Conservation (phyloP, 768 basidiomycete species). For the Boletus vermiculosoides region DNA sequence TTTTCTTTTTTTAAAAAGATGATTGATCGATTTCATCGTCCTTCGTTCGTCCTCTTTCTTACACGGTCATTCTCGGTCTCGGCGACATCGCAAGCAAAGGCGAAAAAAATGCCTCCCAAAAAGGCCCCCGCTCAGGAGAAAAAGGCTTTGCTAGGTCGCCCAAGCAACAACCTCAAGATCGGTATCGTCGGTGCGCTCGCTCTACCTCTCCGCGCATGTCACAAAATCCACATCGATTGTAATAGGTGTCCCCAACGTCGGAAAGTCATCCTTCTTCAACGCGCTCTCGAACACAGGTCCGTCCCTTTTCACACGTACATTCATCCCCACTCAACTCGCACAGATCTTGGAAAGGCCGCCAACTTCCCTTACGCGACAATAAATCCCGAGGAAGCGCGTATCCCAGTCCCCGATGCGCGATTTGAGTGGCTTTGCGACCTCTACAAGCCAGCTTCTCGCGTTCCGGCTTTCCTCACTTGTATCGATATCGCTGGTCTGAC, state of each 20-base stretch:
- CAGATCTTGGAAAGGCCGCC: constrained; percentile 89
- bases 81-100: constrained; percentile 39
- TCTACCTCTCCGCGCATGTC: not conserved
- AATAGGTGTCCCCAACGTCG: constrained; percentile 90
- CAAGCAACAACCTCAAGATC: constrained; percentile 96
- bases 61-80: constrained; percentile 39
- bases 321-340: constrained; percentile 6
- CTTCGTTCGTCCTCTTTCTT: constrained; percentile 16
- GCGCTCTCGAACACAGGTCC: constrained; percentile 85
- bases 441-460: constrained; percentile 85
- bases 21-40: constrained; percentile 33
- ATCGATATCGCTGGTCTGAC: constrained; percentile 99
- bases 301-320: constrained; percentile 19
- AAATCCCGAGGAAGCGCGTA: constrained; percentile 93
- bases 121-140: constrained; percentile 77
- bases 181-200: constrained; percentile 89
- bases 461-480: constrained; percentile 95
- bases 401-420: constrained; percentile 90
- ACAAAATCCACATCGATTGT: constrained; percentile 5
- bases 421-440: constrained; percentile 92
- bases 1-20: constrained; percentile 25
- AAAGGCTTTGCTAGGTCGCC: constrained; percentile 84
- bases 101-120: constrained; percentile 85
- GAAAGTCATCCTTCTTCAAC: constrained; percentile 99
- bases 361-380: constrained; percentile 98